These are phyloP conservation scores for Castanea crenata DNA, from an alignment of 306 rosid species.

Conservation along the genomic window DNA sequence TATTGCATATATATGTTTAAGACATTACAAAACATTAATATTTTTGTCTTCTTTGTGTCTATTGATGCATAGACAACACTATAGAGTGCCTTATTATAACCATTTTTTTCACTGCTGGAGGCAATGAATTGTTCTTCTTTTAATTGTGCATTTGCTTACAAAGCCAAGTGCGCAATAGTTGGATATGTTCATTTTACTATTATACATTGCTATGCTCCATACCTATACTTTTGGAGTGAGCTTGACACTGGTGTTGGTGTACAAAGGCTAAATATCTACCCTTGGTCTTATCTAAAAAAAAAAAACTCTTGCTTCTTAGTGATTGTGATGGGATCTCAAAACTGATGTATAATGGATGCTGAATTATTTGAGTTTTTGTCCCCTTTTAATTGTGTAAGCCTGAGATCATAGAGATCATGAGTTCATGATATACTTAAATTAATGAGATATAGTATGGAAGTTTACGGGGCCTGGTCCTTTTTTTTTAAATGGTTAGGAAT, in stretches of 20 bases:
- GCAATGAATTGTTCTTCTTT: background rate
- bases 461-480: background rate
- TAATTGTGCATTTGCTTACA: background rate
- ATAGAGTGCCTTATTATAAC: background rate
- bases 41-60: background rate
- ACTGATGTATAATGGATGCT: background rate
- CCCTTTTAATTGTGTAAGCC: background rate
- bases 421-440: background rate
- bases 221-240: background rate
- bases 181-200: background rate
- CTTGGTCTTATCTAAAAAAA: background rate
- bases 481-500: no score
- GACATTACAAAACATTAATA: no score
- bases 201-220: background rate
- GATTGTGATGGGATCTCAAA: background rate
- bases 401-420: background rate
- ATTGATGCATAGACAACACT: background rate
- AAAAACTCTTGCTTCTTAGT: background rate
- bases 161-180: background rate
- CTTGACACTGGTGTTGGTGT: no score
- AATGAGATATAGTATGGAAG: background rate
- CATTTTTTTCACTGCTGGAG: background rate
- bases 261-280: no score
- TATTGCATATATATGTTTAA: background rate
- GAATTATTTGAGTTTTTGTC: background rate